These are phyloP conservation scores for Cynanchum wilfordii DNA, from an alignment of 257 asterid genomes.

Conservation along the genomic window DNA sequence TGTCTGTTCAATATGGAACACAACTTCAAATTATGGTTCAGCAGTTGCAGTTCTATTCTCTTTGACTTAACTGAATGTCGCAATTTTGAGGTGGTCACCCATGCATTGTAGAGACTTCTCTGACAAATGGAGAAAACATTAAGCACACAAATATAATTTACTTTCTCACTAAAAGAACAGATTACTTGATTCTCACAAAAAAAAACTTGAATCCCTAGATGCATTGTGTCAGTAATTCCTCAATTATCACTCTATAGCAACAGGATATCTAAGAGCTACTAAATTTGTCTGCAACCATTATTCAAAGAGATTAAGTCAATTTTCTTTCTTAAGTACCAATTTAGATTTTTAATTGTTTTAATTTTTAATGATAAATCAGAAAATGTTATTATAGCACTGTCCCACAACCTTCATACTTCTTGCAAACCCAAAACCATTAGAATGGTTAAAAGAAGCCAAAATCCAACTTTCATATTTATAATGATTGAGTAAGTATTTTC, in stretches of 20 bases:
- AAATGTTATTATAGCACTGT: not conserved
- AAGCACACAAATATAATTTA: not conserved
- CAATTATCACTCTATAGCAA: not conserved
- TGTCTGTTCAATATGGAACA: slow-evolving; percentile 53
- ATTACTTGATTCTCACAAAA: not conserved
- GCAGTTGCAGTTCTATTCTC: slow-evolving; percentile 50
- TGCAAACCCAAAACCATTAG: not conserved
- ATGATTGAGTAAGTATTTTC: not conserved
- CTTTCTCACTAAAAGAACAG: not conserved
- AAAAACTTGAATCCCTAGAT: not conserved
- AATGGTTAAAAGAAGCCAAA: not conserved
- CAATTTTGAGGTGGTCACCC: slow-evolving; percentile 60
- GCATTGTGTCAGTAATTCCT: too few species aligned
- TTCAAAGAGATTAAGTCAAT: not conserved
- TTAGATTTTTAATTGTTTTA: not conserved
- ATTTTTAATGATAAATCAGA: not conserved
- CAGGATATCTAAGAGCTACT: not conserved
- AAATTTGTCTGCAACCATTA: not conserved
- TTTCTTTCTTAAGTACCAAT: not conserved
- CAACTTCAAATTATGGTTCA: slow-evolving; percentile 58
- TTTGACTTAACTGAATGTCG: slow-evolving; percentile 53
- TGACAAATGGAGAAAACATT: slow-evolving; percentile 27
- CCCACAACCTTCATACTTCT: not conserved
- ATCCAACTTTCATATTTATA: not conserved
- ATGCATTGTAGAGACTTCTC: slow-evolving; percentile 70